These are phyloP conservation scores for Phyllosticta citrichinensis DNA, from an alignment of 2,329 filamentous ascomycete species.

Conservation along the genomic window DNA sequence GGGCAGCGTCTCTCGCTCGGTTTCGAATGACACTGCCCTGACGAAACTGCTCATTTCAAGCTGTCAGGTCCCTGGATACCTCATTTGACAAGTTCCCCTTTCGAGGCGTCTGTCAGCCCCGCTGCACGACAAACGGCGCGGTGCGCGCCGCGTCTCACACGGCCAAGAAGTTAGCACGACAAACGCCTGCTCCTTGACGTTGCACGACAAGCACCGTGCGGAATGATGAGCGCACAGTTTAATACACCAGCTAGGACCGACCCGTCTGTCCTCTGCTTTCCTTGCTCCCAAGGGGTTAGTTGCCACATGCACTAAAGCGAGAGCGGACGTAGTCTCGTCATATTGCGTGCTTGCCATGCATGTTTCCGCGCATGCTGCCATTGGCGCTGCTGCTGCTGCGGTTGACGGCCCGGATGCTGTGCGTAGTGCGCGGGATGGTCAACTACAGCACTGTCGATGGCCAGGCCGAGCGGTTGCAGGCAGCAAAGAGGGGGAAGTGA, in stretches of 20 bases:
- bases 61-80: background rate
- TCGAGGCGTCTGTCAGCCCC: background rate
- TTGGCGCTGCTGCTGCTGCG: background rate
- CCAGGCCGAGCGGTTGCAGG: background rate
- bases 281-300: background rate
- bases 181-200: background rate
- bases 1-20: no score
- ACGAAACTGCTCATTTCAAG: background rate
- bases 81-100: background rate
- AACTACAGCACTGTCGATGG: background rate
- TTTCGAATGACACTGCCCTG: no score
- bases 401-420: background rate
- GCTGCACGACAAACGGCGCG: background rate
- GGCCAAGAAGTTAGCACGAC: background rate
- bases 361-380: background rate
- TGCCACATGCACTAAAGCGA: background rate
- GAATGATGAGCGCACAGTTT: background rate
- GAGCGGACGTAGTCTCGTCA: background rate
- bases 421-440: background rate
- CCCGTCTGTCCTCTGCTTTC: background rate
- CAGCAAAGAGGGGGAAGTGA: background rate
- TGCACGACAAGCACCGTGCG: background rate
- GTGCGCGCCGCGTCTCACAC: background rate
- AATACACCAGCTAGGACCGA: background rate
- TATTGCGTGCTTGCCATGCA: background rate